Conservation (phyloP, 2,329 filamentous ascomycete species). For the Aschersonia sp. region DNA sequence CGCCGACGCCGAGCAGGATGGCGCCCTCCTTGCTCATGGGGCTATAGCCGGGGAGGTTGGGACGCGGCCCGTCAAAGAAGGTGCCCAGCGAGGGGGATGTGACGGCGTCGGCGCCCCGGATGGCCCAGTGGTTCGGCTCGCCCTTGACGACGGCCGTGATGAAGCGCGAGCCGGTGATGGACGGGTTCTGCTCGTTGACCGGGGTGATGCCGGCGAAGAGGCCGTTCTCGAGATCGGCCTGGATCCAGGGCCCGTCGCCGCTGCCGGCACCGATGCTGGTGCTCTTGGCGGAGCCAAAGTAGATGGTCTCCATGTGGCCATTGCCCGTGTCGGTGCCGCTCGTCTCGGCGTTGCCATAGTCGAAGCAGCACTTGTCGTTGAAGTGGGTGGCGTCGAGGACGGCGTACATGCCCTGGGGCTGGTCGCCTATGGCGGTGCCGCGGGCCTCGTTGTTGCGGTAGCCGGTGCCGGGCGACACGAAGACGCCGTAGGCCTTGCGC, state of each 20-base stretch:
- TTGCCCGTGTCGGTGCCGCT: slow-evolving; percentile 38
- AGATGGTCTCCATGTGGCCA: slow-evolving; percentile 56
- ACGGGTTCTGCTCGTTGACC: slow-evolving; percentile 36
- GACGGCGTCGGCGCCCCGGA: slow-evolving; percentile 41
- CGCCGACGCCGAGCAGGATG: slow-evolving; percentile 57
- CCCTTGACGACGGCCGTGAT: slow-evolving; percentile 44
- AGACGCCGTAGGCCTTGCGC: slow-evolving; percentile 49
- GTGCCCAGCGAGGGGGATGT: slow-evolving; percentile 31
- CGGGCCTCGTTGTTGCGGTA: slow-evolving; percentile 43
- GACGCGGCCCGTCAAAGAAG: slow-evolving; percentile 42
- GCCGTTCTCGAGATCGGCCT: slow-evolving; percentile 55
- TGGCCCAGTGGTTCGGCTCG: slow-evolving; percentile 37
- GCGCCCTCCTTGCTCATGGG: slow-evolving; percentile 51
- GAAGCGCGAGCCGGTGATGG: slow-evolving; percentile 36
- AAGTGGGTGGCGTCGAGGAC: slow-evolving; percentile 45
- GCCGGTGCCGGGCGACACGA: slow-evolving; percentile 44
- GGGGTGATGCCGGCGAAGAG: slow-evolving; percentile 41
- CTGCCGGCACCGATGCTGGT: slow-evolving; percentile 38
- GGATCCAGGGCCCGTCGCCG: slow-evolving; percentile 49
- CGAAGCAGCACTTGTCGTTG: slow-evolving; percentile 41
- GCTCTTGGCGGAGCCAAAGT: slow-evolving; percentile 35
- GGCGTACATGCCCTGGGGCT: slow-evolving; percentile 44
- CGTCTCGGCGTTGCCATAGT: slow-evolving; percentile 43
- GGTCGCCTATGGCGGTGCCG: slow-evolving; percentile 39
- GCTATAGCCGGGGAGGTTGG: slow-evolving; percentile 28